These are phyloP conservation scores for Tuctoria greenei DNA, from an alignment of 176 grass and related monocot genomes.

Conservation along the genomic window DNA sequence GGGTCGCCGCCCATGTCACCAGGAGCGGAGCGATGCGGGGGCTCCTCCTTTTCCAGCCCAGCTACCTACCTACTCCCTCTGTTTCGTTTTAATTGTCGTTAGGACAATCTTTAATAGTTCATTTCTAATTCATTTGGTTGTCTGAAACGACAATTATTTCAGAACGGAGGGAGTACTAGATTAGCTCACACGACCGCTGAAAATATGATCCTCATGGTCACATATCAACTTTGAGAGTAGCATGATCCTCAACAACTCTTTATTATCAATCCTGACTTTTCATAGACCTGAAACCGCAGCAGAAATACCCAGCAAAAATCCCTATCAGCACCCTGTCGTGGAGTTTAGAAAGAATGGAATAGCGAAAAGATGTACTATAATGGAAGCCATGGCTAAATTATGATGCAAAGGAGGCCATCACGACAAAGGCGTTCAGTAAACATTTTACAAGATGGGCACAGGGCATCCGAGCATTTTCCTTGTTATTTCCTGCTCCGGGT, in stretches of 20 bases:
- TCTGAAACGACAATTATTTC: too few species aligned
- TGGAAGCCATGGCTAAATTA: background rate
- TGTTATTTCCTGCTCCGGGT: background rate
- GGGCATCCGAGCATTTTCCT: constrained; percentile 10
- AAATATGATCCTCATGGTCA: background rate
- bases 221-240: background rate
- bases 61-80: too few species aligned
- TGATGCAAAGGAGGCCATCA: background rate
- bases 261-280: background rate
- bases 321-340: background rate
- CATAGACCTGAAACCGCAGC: background rate
- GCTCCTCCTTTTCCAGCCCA: too few species aligned
- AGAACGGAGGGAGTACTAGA: too few species aligned
- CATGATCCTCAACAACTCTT: background rate
- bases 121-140: too few species aligned
- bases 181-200: too few species aligned
- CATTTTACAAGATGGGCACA: constrained; percentile 8
- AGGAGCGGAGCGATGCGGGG: too few species aligned
- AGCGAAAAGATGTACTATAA: background rate
- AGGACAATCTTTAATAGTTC: too few species aligned
- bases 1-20: too few species aligned
- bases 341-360: background rate
- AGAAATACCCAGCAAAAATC: background rate
- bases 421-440: background rate
- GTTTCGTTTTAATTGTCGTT: too few species aligned